Evolutionary conservation across 148 eudicot species (phyloP).

Genomic region (Chenopodium berlandieri): DNA sequence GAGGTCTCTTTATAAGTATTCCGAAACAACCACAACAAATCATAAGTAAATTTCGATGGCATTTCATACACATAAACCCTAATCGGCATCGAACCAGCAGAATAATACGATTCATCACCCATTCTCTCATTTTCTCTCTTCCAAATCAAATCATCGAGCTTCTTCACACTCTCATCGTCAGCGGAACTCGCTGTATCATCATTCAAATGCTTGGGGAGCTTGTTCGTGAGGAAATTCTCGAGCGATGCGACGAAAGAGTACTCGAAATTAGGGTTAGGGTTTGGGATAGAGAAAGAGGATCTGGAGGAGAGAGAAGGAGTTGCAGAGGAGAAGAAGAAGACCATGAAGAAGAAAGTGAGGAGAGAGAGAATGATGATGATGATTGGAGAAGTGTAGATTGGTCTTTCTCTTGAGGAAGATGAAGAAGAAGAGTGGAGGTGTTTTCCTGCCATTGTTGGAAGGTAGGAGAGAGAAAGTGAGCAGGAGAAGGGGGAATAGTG

Average conservation of each 20-base stretch:
- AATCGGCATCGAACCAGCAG: conserved; percentile 35
- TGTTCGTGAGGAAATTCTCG: conserved; percentile 51
- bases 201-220: conserved; percentile 12
- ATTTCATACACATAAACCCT: conserved; percentile 93
- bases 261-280: conserved; percentile 50
- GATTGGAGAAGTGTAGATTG: conserved; percentile 44
- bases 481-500: neutral
- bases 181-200: conserved; percentile 39
- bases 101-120: conserved; percentile 24
- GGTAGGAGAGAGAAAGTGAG: conserved; percentile 4
- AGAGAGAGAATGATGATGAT: conserved; percentile 45
- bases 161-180: conserved; percentile 29
- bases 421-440: conserved; percentile 25
- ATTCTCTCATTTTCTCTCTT: conserved; percentile 42
- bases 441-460: conserved; percentile 56
- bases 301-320: conserved; percentile 17
- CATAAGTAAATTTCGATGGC: conserved; percentile 86
- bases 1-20: conserved; percentile 60
- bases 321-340: conserved; percentile 36
- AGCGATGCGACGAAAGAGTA: conserved; percentile 81
- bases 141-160: conserved; percentile 58
- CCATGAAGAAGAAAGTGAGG: conserved; percentile 45
- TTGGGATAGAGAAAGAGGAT: conserved; percentile 15
- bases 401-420: conserved; percentile 31
- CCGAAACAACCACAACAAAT: conserved; percentile 66